phyloP scores from a whole-genome alignment of 139 green algal genomes.

The Asterochloris erici region DNA sequence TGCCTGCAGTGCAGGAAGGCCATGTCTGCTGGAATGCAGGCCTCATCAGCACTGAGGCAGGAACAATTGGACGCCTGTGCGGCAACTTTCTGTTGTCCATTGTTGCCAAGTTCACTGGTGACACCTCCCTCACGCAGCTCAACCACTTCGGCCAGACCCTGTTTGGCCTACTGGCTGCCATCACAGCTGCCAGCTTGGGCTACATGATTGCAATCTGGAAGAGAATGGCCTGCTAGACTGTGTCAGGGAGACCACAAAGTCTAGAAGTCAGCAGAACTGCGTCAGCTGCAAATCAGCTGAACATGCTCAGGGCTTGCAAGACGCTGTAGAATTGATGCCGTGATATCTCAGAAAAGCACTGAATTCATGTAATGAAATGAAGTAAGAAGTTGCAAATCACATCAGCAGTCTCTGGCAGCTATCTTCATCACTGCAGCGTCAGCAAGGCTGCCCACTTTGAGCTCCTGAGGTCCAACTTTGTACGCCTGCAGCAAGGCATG shows the following conservation, averaged over 20 bases:
- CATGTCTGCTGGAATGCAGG: slow-evolving; percentile 9
- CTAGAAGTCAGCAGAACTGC: background rate
- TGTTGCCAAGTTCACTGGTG: slow-evolving; percentile 10
- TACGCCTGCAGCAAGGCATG: slow-evolving; percentile 32
- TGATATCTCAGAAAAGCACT: too few relatives aligned
- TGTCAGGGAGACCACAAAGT: background rate
- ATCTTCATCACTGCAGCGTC: slow-evolving; percentile 37
- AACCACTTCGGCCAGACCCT: slow-evolving; percentile 3
- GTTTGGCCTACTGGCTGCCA: slow-evolving; percentile 2
- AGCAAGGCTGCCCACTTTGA: slow-evolving; percentile 39
- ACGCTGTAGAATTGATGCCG: background rate
- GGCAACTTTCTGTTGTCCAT: slow-evolving; percentile 17
- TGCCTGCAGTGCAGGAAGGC: too few relatives aligned
- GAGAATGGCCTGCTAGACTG: background rate
- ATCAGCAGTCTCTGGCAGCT: slow-evolving; percentile 29
- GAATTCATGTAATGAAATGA: too few relatives aligned
- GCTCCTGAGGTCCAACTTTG: slow-evolving; percentile 41
- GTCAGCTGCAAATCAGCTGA: background rate
- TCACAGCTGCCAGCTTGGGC: slow-evolving; percentile 8
- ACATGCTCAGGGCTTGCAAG: background rate
- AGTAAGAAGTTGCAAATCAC: too few relatives aligned
- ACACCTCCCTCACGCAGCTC: background rate
- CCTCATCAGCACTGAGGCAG: slow-evolving; percentile 17
- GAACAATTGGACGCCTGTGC: slow-evolving; percentile 9
- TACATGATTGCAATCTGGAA: slow-evolving; percentile 22